Conservation (phyloP, 73 alveolate species). For the Paramecium caudatum region DNA sequence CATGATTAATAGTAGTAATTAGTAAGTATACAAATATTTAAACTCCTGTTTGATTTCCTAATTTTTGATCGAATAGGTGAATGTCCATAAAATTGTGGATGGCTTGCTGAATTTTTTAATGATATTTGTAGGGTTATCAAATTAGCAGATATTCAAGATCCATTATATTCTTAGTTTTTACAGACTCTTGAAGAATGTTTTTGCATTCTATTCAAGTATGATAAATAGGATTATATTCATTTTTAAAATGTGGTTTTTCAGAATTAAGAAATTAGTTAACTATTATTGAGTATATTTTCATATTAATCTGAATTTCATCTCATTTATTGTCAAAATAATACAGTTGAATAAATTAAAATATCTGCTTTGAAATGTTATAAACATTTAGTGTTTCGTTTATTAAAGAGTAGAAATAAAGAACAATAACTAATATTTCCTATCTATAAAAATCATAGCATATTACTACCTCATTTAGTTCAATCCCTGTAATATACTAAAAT, state of each 20-base stretch:
- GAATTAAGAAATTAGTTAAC: neutral
- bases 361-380: neutral
- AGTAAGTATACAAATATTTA: neutral
- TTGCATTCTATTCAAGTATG: neutral
- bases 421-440: conserved; percentile 4
- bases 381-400: neutral
- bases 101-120: neutral
- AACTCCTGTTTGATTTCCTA: neutral
- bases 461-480: neutral
- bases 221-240: neutral
- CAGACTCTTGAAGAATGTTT: neutral
- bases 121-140: too few species aligned
- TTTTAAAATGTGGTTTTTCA: neutral
- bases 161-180: neutral
- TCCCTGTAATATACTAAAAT: neutral
- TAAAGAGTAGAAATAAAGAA: neutral
- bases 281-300: neutral
- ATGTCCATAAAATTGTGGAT: neutral
- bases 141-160: neutral
- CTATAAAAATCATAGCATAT: neutral
- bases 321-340: conserved; percentile 4
- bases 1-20: neutral
- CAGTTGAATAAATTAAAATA: neutral
- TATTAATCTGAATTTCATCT: neutral
- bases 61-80: too few species aligned